Conservation (phyloP, 345 rosid genomes). For the Citrus unshiu region DNA sequence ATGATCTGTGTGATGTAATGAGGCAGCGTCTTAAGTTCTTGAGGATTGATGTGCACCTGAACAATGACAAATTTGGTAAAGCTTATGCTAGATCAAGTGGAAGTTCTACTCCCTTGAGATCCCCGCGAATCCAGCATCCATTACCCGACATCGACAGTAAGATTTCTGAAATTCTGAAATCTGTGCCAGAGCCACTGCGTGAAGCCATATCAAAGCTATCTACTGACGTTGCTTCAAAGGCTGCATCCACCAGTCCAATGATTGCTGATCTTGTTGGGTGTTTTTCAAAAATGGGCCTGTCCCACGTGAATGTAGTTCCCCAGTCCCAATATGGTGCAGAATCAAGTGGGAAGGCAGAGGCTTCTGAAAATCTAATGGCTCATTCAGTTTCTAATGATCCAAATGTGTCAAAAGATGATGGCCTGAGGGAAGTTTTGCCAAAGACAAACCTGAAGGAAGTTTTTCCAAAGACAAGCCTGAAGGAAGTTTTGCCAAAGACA, state of each 20-base stretch:
- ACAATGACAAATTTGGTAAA: slow-evolving; percentile 24
- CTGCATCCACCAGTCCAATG: slow-evolving; percentile 40
- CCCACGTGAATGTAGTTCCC: slow-evolving; percentile 15
- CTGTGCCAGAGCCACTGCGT: slow-evolving; percentile 59
- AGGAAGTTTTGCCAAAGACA: slow-evolving; percentile 11
- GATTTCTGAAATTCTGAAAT: slow-evolving; percentile 51
- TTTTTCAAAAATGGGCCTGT: slow-evolving; percentile 40
- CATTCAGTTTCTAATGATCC: slow-evolving; percentile 18
- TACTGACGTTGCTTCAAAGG: slow-evolving; percentile 52
- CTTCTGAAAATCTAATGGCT: slow-evolving; percentile 19
- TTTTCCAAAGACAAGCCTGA: slow-evolving; percentile 11
- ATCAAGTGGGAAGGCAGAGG: slow-evolving; percentile 7
- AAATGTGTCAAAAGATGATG: slow-evolving; percentile 16
- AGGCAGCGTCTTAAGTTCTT: slow-evolving; percentile 73
- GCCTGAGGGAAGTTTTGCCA: slow-evolving; percentile 12
- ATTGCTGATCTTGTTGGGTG: slow-evolving; percentile 34
- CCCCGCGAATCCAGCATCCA: slow-evolving; percentile 34
- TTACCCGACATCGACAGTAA: slow-evolving; percentile 34
- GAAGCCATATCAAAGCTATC: slow-evolving; percentile 52
- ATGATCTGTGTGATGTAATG: slow-evolving; percentile 66
- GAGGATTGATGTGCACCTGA: slow-evolving; percentile 50
- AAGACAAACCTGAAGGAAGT: slow-evolving; percentile 2
- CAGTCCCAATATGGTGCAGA: slow-evolving; percentile 16
- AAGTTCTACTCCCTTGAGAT: slow-evolving; percentile 50
- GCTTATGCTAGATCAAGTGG: slow-evolving; percentile 45